These are phyloP conservation scores for Xylaria sp. DNA, from an alignment of 2,329 filamentous ascomycete genomes.

Conservation along the genomic window DNA sequence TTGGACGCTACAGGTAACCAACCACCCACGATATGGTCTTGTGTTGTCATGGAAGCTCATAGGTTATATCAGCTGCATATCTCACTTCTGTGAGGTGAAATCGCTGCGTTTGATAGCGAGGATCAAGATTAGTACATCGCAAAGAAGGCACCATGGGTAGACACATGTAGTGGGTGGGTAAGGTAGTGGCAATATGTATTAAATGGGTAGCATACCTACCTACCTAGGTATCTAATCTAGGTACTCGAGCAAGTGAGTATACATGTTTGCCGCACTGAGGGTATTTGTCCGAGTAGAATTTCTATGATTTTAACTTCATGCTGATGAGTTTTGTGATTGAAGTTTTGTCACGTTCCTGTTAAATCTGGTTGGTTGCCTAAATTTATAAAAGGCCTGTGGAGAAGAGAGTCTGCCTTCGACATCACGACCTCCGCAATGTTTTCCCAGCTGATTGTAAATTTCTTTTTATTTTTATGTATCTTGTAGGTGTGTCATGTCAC, in stretches of 20 bases:
- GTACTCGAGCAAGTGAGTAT: neutral
- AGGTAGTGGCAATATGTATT: constrained; percentile 5
- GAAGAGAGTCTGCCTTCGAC: neutral
- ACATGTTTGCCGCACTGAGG: neutral
- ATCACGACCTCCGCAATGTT: neutral
- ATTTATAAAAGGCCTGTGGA: neutral
- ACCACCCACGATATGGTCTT: constrained; percentile 42
- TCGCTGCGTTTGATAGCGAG: constrained; percentile 10
- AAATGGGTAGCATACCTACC: constrained; percentile 10
- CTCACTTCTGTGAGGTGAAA: constrained; percentile 12
- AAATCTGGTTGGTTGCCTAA: neutral
- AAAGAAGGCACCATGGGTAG: neutral
- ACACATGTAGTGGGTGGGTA: neutral
- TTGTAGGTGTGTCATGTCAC: constrained; percentile 5
- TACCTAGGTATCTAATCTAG: neutral
- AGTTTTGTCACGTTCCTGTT: neutral
- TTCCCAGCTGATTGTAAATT: neutral
- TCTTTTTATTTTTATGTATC: constrained; percentile 13
- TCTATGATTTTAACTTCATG: neutral
- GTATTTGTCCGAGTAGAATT: neutral
- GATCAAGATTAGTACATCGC: constrained; percentile 14
- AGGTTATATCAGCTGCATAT: constrained; percentile 33
- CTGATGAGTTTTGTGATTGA: neutral
- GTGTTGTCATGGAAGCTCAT: constrained; percentile 44
- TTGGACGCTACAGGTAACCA: constrained; percentile 45